Evolutionary conservation across 768 basidiomycete species (phyloP).

Genomic region (Suillus lakei): DNA sequence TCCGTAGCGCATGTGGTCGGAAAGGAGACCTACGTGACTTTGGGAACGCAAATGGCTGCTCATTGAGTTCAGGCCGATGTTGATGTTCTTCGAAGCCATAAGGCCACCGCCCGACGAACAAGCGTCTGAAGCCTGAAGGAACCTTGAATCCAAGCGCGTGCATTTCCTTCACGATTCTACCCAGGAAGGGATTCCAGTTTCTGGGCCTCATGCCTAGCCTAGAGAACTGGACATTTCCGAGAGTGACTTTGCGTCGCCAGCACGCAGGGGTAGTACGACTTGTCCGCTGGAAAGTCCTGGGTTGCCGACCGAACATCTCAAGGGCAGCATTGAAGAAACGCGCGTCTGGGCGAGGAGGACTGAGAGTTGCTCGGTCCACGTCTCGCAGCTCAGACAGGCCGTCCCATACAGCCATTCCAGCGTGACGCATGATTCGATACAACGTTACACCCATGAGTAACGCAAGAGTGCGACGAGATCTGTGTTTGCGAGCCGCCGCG

Average conservation of each 20-base stretch:
- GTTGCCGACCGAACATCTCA: constrained; percentile 41
- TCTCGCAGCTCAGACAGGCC: constrained; percentile 26
- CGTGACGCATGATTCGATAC: constrained; percentile 42
- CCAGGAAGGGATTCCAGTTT: constrained; percentile 40
- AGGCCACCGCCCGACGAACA: constrained; percentile 44
- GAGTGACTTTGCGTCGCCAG: constrained; percentile 36
- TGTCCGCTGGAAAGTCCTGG: constrained; percentile 23
- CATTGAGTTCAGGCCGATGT: constrained; percentile 18
- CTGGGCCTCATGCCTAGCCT: constrained; percentile 27
- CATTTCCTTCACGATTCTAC: constrained; percentile 45
- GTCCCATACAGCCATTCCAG: constrained; percentile 32
- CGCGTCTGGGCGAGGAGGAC: constrained; percentile 57
- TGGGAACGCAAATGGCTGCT: constrained; percentile 34
- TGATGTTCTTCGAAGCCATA: constrained; percentile 23
- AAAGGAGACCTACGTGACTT: constrained; percentile 21
- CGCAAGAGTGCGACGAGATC: constrained; percentile 32
- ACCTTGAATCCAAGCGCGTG: constrained; percentile 42
- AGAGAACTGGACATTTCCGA: constrained; percentile 32
- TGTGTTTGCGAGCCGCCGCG: constrained; percentile 22
- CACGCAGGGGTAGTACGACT: constrained; percentile 22
- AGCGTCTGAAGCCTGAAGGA: constrained; percentile 42
- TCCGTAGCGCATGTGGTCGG: constrained; percentile 28
- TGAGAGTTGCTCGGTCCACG: constrained; percentile 30
- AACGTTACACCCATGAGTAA: constrained; percentile 36
- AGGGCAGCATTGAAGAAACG: constrained; percentile 71